Evolutionary conservation across 768 basidiomycete genomes (phyloP).

Genomic region (Tubosaeta sp.): DNA sequence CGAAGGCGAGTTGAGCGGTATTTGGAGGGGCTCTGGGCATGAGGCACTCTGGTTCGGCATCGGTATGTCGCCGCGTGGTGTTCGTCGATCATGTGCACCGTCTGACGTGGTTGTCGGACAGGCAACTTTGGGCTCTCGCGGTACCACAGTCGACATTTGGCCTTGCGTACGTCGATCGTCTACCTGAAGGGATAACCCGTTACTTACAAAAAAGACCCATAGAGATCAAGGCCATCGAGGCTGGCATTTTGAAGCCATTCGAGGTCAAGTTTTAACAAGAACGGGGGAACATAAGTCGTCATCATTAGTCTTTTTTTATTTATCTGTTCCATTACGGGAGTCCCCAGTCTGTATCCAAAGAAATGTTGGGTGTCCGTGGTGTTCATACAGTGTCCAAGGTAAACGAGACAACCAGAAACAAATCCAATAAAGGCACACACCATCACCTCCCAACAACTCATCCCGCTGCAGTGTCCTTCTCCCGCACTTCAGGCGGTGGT

Average conservation of each 20-base stretch:
- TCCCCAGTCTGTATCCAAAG: too few species aligned
- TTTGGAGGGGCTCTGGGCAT: constrained; percentile 30
- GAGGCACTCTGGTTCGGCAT: constrained; percentile 34
- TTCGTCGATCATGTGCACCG: not conserved
- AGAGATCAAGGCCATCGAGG: constrained; percentile 31
- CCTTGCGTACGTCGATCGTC: constrained; percentile 24
- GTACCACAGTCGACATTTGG: constrained; percentile 29
- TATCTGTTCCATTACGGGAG: too few species aligned
- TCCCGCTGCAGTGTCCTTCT: constrained; percentile 11
- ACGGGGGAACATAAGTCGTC: not conserved
- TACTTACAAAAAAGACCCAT: not conserved
- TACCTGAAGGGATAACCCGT: not conserved
- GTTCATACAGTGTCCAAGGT: too few species aligned
- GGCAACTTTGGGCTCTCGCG: constrained; percentile 24
- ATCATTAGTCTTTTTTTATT: too few species aligned
- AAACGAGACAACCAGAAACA: too few species aligned
- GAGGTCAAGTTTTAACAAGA: constrained; percentile 18
- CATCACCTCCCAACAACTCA: too few species aligned
- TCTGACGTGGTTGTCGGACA: not conserved
- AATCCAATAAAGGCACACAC: too few species aligned
- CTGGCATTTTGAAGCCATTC: constrained; percentile 22
- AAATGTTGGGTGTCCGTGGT: too few species aligned
- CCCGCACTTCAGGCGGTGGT: constrained; percentile 2
- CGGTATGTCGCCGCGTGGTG: constrained; percentile 15
- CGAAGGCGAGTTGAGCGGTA: constrained; percentile 55